Percentiles rank a stretch among this genome's conserved stretches.
Evolutionary conservation across 1,139 yeast genomes (phyloP).

Genomic region (Scheffersomyces segobiensis): DNA sequence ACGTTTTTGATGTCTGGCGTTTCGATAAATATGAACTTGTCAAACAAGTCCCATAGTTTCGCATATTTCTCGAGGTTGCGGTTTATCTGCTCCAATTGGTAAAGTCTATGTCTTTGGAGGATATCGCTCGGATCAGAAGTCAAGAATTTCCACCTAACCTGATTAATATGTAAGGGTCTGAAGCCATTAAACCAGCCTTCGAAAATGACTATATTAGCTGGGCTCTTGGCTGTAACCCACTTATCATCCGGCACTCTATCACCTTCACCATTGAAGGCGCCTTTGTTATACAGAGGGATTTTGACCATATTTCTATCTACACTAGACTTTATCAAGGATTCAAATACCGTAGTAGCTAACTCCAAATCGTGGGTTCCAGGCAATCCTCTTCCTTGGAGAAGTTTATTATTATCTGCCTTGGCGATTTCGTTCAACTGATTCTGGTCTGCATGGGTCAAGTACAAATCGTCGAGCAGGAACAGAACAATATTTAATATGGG

Average conservation of each 20-base stretch:
- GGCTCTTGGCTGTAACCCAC: slow-evolving; percentile 38
- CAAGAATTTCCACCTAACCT: slow-evolving; percentile 22
- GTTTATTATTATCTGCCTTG: slow-evolving; percentile 40
- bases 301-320: slow-evolving; percentile 18
- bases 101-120: slow-evolving; percentile 24
- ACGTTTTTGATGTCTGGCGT: slow-evolving; percentile 64
- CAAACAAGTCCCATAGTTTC: slow-evolving; percentile 58
- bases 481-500: slow-evolving; percentile 49
- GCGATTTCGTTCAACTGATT: slow-evolving; percentile 36
- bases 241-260: slow-evolving; percentile 52
- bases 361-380: slow-evolving; percentile 91
- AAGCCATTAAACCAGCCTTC: slow-evolving; percentile 98
- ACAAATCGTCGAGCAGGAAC: slow-evolving; percentile 85
- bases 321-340: slow-evolving; percentile 11
- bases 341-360: slow-evolving; percentile 30
- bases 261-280: slow-evolving; percentile 72
- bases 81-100: slow-evolving; percentile 48
- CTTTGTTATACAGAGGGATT: slow-evolving; percentile 80
- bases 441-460: slow-evolving; percentile 67
- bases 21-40: slow-evolving; percentile 61
- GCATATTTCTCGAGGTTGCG: slow-evolving; percentile 48
- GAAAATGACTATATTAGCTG: slow-evolving; percentile 65
- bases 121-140: slow-evolving; percentile 16
- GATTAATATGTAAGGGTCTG: slow-evolving; percentile 34
- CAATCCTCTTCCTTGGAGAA: slow-evolving; percentile 78